Evolutionary conservation across 2,329 filamentous ascomycete species (phyloP).

Genomic region (Teratosphaeria pseudoeucalypti): DNA sequence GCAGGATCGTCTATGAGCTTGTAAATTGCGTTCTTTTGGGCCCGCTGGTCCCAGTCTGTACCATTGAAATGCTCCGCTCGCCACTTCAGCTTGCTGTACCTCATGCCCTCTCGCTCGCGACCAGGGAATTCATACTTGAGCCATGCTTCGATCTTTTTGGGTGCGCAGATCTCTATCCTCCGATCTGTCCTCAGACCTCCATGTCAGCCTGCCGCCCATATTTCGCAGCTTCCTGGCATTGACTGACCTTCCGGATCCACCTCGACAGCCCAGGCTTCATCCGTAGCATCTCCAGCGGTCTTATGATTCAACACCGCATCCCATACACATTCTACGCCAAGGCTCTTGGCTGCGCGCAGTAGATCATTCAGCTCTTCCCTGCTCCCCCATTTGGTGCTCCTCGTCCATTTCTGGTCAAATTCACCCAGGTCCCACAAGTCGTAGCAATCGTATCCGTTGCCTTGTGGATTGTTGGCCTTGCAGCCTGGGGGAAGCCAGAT

Average conservation of each 20-base stretch:
- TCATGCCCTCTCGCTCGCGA: slow-evolving; percentile 36
- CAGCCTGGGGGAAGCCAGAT: slow-evolving; percentile 62
- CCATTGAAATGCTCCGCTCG: slow-evolving; percentile 58
- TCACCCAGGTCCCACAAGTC: slow-evolving; percentile 59
- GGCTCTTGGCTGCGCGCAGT: slow-evolving; percentile 38
- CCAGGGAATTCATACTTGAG: slow-evolving; percentile 56
- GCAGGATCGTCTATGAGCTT: slow-evolving; percentile 44
- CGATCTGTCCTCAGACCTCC: slow-evolving; percentile 34
- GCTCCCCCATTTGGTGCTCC: slow-evolving; percentile 58
- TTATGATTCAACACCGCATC: slow-evolving; percentile 66
- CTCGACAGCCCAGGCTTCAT: slow-evolving; percentile 52
- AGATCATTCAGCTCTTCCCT: slow-evolving; percentile 51
- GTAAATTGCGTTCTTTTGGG: slow-evolving; percentile 52
- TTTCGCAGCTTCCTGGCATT: not conserved
- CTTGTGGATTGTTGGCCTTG: slow-evolving; percentile 51
- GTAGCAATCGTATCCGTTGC: slow-evolving; percentile 55
- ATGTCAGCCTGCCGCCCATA: slow-evolving; percentile 1
- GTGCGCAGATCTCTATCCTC: slow-evolving; percentile 42
- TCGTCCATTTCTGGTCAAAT: slow-evolving; percentile 58
- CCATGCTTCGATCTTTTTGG: slow-evolving; percentile 58
- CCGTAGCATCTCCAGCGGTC: slow-evolving; percentile 55
- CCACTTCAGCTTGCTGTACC: slow-evolving; percentile 54
- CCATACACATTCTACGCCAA: slow-evolving; percentile 52
- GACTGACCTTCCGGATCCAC: slow-evolving; percentile 41
- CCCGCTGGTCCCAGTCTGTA: slow-evolving; percentile 53